Conservation (phyloP, 1,284 basidiomycete species). For the Pholiota adiposa region DNA sequence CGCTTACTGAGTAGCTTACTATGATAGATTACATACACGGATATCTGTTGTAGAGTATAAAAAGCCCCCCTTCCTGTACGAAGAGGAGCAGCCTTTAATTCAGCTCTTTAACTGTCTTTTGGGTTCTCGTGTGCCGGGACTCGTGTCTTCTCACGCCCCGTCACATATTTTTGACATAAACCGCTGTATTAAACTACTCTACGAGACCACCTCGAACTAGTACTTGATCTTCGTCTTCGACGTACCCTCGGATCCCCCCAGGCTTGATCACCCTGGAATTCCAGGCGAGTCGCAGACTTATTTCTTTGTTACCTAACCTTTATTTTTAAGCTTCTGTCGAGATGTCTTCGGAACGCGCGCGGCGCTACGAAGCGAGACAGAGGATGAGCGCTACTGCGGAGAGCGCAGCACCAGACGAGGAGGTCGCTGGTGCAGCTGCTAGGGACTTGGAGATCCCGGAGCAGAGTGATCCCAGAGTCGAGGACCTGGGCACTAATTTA, state of each 20-base stretch:
- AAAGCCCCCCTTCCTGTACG: not conserved
- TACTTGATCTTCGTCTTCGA: not conserved
- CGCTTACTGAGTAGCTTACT: not conserved
- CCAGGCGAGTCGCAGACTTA: conserved; percentile 1
- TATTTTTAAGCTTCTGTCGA: not conserved
- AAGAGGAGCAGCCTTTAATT: not conserved
- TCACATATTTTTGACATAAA: not conserved
- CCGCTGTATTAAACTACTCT: not conserved
- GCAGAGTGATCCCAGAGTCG: not conserved
- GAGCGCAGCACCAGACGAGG: not conserved
- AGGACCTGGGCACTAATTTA: not conserved
- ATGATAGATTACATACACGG: not conserved
- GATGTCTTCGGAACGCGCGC: not conserved
- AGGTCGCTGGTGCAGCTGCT: not conserved
- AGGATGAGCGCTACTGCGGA: not conserved
- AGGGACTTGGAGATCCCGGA: not conserved
- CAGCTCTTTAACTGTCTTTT: not conserved
- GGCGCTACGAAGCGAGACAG: not conserved
- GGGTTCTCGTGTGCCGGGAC: not conserved
- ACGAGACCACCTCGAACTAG: not conserved
- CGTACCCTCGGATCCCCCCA: not conserved
- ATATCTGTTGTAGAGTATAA: not conserved
- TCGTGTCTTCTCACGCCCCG: not conserved
- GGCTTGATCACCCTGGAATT: conserved; percentile 14
- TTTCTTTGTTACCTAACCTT: not conserved